Evolutionary conservation across 2,329 filamentous ascomycete species (phyloP).

Genomic region (Ceratocystis alfenasii): DNA sequence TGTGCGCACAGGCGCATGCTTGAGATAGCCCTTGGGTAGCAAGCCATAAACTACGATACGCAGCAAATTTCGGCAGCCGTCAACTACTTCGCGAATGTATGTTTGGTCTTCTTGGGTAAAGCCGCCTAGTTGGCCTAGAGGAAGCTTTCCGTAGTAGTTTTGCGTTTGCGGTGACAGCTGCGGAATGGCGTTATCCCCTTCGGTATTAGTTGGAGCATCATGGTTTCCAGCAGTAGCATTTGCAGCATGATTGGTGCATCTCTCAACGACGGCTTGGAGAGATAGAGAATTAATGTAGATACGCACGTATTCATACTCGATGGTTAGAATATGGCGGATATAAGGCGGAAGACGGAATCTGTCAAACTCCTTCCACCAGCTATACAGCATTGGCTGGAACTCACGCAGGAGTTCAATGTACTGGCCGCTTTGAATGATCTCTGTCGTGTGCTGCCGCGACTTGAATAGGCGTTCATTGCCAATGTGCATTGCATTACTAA

Average conservation of each 20-base stretch:
- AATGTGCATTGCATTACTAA: constrained; percentile 83
- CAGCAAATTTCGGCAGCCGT: constrained; percentile 65
- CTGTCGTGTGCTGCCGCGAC: constrained; percentile 74
- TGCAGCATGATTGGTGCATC: constrained; percentile 65
- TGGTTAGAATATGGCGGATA: constrained; percentile 66
- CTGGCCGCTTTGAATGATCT: constrained; percentile 73
- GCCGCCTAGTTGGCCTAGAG: constrained; percentile 51
- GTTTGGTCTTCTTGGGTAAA: constrained; percentile 57
- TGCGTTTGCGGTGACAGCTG: constrained; percentile 52
- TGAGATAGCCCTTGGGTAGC: constrained; percentile 61
- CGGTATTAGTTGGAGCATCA: constrained; percentile 29
- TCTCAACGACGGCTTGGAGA: constrained; percentile 85
- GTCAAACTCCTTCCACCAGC: constrained; percentile 76
- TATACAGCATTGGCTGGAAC: constrained; percentile 63
- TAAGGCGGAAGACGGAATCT: constrained; percentile 56
- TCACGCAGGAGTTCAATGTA: constrained; percentile 72
- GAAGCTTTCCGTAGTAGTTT: constrained; percentile 52
- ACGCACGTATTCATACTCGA: constrained; percentile 91
- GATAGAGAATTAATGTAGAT: constrained; percentile 92
- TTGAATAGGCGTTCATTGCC: constrained; percentile 83
- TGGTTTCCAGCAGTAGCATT: constrained; percentile 29
- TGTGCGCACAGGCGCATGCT: constrained; percentile 70
- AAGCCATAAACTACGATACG: constrained; percentile 65
- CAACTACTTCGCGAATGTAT: constrained; percentile 64
- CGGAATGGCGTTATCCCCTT: constrained; percentile 28